Percentiles rank a stretch among this genome's conserved stretches.
Conservation (phyloP, 306 rosid species). For the Cicer yamashitae region DNA sequence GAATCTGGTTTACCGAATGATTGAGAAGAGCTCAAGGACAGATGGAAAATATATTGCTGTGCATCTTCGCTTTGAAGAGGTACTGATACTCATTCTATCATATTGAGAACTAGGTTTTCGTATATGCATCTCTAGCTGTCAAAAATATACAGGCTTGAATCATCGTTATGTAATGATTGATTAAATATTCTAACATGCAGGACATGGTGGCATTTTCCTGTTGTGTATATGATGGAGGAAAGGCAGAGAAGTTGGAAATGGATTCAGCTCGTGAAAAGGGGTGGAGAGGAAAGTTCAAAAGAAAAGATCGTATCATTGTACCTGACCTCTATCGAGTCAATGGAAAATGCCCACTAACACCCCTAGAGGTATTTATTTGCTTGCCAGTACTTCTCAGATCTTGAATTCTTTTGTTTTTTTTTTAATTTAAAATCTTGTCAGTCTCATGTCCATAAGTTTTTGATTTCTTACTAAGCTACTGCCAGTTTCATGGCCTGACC, state of each 20-base stretch:
- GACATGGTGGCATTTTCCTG: constrained; percentile 99
- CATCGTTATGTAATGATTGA: constrained; percentile 36
- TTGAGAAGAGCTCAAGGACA: constrained; percentile 72
- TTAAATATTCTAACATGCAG: constrained; percentile 50
- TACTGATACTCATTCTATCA: constrained; percentile 48
- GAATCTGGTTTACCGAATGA: constrained; percentile 74
- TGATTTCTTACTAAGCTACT: constrained; percentile 19
- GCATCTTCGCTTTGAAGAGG: constrained; percentile 99
- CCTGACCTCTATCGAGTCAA: constrained; percentile 79
- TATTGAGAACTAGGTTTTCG: constrained; percentile 29
- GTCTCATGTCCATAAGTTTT: constrained; percentile 11
- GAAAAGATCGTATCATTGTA: constrained; percentile 62
- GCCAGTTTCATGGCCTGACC: constrained; percentile 20
- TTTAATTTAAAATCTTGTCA: constrained; percentile 2
- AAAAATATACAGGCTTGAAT: not conserved
- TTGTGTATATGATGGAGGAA: constrained; percentile 90
- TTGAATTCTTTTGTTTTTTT: not conserved
- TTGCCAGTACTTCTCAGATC: constrained; percentile 33
- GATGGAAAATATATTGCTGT: constrained; percentile 79
- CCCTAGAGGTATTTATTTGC: constrained; percentile 73
- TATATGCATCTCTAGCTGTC: not conserved
- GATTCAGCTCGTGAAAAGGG: constrained; percentile 79
- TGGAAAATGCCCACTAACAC: constrained; percentile 96
- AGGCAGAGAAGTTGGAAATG: constrained; percentile 78
- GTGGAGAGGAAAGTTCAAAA: constrained; percentile 88